Evolutionary conservation across 345 rosid species (phyloP).

Genomic region (Alliaria petiolata): DNA sequence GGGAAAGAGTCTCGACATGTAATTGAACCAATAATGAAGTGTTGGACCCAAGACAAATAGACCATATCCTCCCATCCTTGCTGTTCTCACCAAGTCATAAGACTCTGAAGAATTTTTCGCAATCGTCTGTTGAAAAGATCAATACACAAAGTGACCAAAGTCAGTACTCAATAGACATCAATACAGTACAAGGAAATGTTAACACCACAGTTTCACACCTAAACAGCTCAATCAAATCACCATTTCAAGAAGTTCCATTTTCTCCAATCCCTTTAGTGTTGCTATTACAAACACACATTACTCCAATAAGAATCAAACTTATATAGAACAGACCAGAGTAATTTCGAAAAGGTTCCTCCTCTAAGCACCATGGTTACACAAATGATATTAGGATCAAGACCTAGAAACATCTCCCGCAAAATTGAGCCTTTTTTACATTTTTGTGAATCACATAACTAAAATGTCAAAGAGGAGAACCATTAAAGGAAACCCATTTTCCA

Average conservation of each 20-base stretch:
- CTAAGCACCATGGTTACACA: neutral
- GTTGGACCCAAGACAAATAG: slow-evolving; percentile 69
- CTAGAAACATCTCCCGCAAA: neutral
- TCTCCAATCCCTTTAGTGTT: neutral
- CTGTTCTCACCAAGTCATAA: slow-evolving; percentile 70
- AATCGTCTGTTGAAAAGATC: slow-evolving; percentile 38
- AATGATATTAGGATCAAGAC: neutral
- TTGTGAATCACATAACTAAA: neutral
- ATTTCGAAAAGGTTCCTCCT: too few species aligned
- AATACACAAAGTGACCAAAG: neutral
- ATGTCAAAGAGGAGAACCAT: neutral
- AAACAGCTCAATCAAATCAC: neutral
- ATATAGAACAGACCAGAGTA: too few species aligned
- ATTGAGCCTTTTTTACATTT: neutral
- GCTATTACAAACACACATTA: neutral
- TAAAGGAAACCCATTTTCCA: neutral
- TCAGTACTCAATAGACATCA: neutral
- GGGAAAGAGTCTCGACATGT: slow-evolving; percentile 64
- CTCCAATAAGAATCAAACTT: neutral
- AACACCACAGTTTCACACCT: neutral
- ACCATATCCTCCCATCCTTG: slow-evolving; percentile 84
- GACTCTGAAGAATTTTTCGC: slow-evolving; percentile 38
- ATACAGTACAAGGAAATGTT: neutral
- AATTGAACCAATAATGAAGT: slow-evolving; percentile 76
- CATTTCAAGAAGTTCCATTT: neutral